phyloP scores from a whole-genome alignment of 176 grass and related monocot species.

The Saccharum officinarum region DNA sequence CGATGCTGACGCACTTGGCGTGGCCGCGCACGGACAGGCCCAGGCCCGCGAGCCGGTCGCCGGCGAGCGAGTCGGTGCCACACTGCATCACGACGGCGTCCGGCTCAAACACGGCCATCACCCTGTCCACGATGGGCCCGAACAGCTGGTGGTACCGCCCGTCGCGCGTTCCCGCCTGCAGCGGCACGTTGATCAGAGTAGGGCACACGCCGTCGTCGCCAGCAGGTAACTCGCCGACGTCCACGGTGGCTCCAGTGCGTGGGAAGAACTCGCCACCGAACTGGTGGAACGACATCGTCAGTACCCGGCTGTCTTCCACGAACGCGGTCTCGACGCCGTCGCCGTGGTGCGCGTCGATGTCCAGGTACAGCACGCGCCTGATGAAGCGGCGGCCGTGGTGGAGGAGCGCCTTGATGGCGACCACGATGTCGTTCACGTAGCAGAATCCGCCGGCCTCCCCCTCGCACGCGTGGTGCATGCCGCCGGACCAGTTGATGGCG shows the following conservation, averaged over 20 bases:
- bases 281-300: conserved; percentile 68
- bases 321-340: conserved; percentile 59
- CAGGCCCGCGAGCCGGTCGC: conserved; percentile 45
- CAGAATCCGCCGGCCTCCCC: too few relatives aligned
- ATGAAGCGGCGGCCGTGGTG: too few relatives aligned
- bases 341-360: conserved; percentile 87
- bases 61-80: conserved; percentile 39
- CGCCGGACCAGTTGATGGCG: too few relatives aligned
- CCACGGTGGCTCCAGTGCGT: conserved; percentile 35
- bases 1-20: conserved; percentile 16
- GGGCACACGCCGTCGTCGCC: conserved; percentile 17
- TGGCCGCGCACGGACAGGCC: conserved; percentile 59
- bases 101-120: neutral
- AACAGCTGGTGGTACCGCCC: conserved; percentile 18
- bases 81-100: conserved; percentile 34
- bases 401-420: too few relatives aligned
- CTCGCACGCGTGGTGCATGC: too few relatives aligned
- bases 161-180: conserved; percentile 50
- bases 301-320: conserved; percentile 25
- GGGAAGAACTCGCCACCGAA: conserved; percentile 38
- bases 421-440: too few relatives aligned
- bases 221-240: conserved; percentile 21
- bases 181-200: conserved; percentile 56
- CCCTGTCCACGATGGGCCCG: neutral
- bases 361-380: conserved; percentile 41